Base-by-base conservation (phyloP, 2,329 filamentous ascomycete genomes). In the Madurella fahalii region DNA sequence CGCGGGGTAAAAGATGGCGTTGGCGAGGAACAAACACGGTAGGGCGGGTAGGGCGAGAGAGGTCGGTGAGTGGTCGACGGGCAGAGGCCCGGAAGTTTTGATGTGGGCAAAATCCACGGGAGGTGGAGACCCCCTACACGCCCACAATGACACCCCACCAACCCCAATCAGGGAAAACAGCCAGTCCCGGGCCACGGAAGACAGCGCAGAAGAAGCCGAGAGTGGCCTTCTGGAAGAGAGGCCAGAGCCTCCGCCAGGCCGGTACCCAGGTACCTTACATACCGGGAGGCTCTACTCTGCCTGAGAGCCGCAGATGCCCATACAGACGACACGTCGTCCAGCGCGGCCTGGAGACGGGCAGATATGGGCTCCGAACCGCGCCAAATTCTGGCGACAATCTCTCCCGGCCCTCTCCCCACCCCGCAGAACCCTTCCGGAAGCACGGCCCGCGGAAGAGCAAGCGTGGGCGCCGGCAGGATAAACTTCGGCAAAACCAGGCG, bases 1-100 rank as follows among this genome's bases (percentile, higher is more conserved):
- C 61, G 61, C 58, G 61, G 61, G 61, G 61, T 60, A 59, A 46
- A 46, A 34, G 57, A 18, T 47, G 42, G 44, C 30, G 40, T 43
- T 30, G 39, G 43, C 48, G 39, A 51, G 44, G 15, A 13, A 47
- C 11, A 8, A 34, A 5, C 25, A 43, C 34, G 34, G 34, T 37
- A 37, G 34, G 34, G 13, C 34, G 31, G 34, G 34, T 37, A 37
- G 34, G 34, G 13, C 34, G 31, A 51, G 18, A 44, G 34, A 37
- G 54, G 40, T 11, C 13, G 31, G 15, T 37, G 37, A 37, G 44
- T 50, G 47, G 44, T 37, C 5, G 16, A 16, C 18, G 40, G 11
- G 17, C 40, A 4, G 40, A 40, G 13, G n/a, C 40, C 13, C 15
- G 40, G 8, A 16, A 40, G 15, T 9, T 16, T n/a, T 15, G 40